Evolutionary conservation across 1,139 yeast genomes (phyloP).

Genomic region (Meyerozyma athensensis): DNA sequence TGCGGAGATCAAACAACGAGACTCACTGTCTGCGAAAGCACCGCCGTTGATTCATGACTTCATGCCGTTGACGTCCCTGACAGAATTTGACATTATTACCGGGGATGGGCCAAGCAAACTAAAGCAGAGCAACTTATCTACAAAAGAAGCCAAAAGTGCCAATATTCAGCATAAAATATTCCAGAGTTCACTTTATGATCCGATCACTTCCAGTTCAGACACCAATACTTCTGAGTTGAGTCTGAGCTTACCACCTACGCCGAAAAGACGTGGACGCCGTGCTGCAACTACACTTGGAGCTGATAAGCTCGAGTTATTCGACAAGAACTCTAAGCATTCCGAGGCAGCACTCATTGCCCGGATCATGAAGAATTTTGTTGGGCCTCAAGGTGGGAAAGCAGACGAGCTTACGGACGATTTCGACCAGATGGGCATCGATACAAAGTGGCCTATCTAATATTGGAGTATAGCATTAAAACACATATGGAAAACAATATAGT

Average conservation of each 20-base stretch:
- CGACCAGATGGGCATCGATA: conserved; percentile 31
- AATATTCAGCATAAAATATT: conserved; percentile 38
- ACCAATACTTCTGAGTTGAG: conserved; percentile 26
- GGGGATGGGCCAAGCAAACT: conserved; percentile 32
- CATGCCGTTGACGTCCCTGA: conserved; percentile 37
- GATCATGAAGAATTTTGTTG: conserved; percentile 42
- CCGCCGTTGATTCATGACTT: conserved; percentile 31
- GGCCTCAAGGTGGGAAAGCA: conserved; percentile 34
- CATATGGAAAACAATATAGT: conserved; percentile 12
- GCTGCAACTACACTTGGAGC: conserved; percentile 15
- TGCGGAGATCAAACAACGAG: conserved; percentile 22
- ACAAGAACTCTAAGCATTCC: conserved; percentile 18
- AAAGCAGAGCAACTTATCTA: conserved; percentile 11
- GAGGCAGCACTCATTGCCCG: conserved; percentile 40
- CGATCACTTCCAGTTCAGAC: conserved; percentile 40
- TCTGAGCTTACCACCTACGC: conserved; percentile 11
- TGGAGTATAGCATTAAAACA: conserved; percentile 14
- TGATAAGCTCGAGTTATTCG: conserved; percentile 12
- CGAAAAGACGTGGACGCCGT: conserved; percentile 25
- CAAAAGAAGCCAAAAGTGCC: conserved; percentile 6
- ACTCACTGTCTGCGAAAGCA: conserved; percentile 5
- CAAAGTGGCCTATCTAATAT: conserved; percentile 32
- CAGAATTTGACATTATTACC: conserved; percentile 38
- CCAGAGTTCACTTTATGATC: conserved; percentile 37
- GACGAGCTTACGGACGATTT: conserved; percentile 36